Evolutionary conservation across 2,329 filamentous ascomycete species (phyloP).

Genomic region (Colletotrichum lentis): DNA sequence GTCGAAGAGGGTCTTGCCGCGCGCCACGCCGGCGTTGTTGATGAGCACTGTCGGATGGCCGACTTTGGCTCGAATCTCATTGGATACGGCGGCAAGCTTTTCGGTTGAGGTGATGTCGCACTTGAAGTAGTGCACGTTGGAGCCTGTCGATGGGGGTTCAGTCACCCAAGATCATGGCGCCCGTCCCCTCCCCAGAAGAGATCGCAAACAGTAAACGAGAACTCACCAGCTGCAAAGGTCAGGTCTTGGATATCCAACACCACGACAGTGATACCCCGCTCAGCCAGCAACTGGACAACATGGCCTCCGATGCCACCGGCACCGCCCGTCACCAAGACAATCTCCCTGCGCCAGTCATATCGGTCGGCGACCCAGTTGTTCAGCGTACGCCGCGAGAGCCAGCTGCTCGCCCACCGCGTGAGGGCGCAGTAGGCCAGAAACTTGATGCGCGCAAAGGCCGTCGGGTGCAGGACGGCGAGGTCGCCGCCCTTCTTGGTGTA

Average conservation of each 20-base stretch:
- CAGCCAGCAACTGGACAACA: slow-evolving; percentile 71
- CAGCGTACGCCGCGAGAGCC: slow-evolving; percentile 58
- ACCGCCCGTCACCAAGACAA: slow-evolving; percentile 79
- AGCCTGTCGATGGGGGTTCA: slow-evolving; percentile 41
- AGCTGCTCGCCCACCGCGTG: slow-evolving; percentile 56
- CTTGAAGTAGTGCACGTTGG: slow-evolving; percentile 71
- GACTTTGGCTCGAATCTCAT: slow-evolving; percentile 61
- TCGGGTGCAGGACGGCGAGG: slow-evolving; percentile 61
- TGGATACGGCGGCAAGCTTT: slow-evolving; percentile 61
- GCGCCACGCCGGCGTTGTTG: slow-evolving; percentile 74
- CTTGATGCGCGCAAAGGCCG: slow-evolving; percentile 61
- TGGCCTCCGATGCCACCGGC: slow-evolving; percentile 75
- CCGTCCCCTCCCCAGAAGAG: too few species aligned
- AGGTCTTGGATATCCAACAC: slow-evolving; percentile 73
- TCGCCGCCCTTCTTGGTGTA: slow-evolving; percentile 70
- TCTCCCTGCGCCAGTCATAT: slow-evolving; percentile 73
- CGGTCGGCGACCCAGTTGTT: slow-evolving; percentile 61
- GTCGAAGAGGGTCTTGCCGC: slow-evolving; percentile 68
- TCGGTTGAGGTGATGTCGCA: slow-evolving; percentile 72
- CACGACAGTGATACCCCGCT: slow-evolving; percentile 71
- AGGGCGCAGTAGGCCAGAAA: slow-evolving; percentile 62
- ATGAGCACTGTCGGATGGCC: slow-evolving; percentile 75
- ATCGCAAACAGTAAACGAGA: not conserved
- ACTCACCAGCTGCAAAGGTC: slow-evolving; percentile 60
- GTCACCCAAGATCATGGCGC: slow-evolving; percentile 17